Evolutionary conservation across 495 filamentous ascomycete species (phyloP).

Genomic region (Extremus antarcticus): DNA sequence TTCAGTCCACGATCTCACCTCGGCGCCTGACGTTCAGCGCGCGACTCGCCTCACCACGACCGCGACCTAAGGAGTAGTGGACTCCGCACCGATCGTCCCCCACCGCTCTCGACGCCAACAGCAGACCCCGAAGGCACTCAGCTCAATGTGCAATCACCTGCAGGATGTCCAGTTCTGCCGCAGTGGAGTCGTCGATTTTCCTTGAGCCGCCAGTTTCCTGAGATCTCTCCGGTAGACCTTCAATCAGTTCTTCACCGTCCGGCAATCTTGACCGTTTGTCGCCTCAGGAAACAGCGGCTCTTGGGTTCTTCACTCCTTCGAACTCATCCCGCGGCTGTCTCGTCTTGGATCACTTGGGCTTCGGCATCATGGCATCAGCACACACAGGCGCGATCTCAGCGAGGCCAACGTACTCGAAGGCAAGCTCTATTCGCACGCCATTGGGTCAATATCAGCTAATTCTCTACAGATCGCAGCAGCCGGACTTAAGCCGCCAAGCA

Average conservation of each 20-base stretch:
- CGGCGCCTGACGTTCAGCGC: too few species aligned
- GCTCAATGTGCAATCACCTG: constrained; percentile 28
- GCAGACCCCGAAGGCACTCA: too few species aligned
- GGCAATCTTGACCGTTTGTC: constrained; percentile 9
- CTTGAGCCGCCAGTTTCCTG: constrained; percentile 32
- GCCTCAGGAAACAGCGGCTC: constrained; percentile 23
- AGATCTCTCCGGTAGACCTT: constrained; percentile 24
- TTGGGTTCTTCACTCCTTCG: constrained; percentile 11
- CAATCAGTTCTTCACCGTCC: constrained; percentile 13
- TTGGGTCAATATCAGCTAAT: too few species aligned
- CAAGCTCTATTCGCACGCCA: too few species aligned
- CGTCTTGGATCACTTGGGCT: not conserved
- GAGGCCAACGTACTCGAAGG: constrained; percentile 45
- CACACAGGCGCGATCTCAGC: not conserved
- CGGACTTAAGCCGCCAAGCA: constrained; percentile 8
- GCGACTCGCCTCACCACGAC: too few species aligned
- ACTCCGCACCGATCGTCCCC: too few species aligned
- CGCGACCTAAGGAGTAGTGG: too few species aligned
- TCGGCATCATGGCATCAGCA: constrained; percentile 10
- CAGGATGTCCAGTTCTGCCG: constrained; percentile 31
- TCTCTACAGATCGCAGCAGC: constrained; percentile 13
- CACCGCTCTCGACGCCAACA: too few species aligned
- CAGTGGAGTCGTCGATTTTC: constrained; percentile 29
- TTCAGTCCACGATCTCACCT: too few species aligned
- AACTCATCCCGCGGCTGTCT: not conserved